These are phyloP conservation scores for Camellia lanceoleosa DNA, from an alignment of 148 eudicot genomes.

Conservation along the genomic window DNA sequence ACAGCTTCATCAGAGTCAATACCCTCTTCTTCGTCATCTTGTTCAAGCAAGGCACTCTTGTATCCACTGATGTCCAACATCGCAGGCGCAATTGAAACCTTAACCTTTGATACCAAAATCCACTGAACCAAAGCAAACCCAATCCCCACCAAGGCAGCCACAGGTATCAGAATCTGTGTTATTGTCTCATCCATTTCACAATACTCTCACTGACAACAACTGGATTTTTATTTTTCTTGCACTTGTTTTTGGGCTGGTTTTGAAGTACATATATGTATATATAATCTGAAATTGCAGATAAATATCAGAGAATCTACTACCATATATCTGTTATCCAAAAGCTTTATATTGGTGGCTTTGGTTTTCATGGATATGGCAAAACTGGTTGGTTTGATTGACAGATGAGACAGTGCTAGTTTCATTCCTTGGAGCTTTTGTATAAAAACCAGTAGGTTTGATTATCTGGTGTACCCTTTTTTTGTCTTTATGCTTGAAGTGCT, in stretches of 20 bases:
- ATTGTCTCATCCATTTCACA: background rate
- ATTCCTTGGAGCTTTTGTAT: too few relatives aligned
- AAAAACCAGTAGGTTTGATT: conserved; percentile 9
- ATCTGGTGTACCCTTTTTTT: background rate
- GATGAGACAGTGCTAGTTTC: background rate
- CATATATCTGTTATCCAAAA: background rate
- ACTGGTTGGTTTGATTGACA: conserved; percentile 9
- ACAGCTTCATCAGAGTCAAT: conserved; percentile 5
- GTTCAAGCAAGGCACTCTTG: background rate
- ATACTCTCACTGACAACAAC: background rate
- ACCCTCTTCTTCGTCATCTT: conserved; percentile 16
- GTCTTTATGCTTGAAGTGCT: too few relatives aligned
- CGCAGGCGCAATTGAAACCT: background rate
- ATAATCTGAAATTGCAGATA: background rate
- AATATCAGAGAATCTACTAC: background rate
- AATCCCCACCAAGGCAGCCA: background rate
- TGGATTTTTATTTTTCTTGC: background rate
- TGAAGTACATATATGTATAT: background rate
- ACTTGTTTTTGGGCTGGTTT: background rate
- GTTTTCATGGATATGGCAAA: background rate
- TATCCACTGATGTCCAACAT: background rate
- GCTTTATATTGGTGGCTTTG: background rate
- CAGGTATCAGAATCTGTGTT: conserved; percentile 8
- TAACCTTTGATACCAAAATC: background rate
- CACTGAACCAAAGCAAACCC: conserved; percentile 4